Conservation (phyloP, 768 basidiomycete species). For the Cytidiella melzeri region DNA sequence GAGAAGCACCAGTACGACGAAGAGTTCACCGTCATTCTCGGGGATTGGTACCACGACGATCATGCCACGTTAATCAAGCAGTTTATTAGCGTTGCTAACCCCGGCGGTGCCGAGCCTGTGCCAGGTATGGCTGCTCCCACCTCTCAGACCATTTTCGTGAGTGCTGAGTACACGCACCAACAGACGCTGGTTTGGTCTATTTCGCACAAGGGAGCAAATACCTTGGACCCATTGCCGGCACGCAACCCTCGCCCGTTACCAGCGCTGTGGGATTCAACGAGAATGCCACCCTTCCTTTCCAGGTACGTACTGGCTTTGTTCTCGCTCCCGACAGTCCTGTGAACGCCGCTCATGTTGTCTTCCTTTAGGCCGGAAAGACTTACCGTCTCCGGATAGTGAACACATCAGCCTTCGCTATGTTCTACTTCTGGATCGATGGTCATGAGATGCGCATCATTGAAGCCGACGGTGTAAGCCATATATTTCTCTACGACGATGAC, state of each 20-base stretch:
- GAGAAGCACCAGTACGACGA: constrained; percentile 78
- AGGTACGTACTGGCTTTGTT: constrained; percentile 19
- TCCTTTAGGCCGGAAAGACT: constrained; percentile 62
- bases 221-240: constrained; percentile 50
- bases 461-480: constrained; percentile 63
- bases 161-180: neutral
- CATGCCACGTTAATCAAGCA: constrained; percentile 53
- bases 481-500: constrained; percentile 1
- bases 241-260: constrained; percentile 38
- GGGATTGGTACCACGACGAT: constrained; percentile 91
- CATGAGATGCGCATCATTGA: constrained; percentile 83
- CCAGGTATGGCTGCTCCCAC: constrained; percentile 31
- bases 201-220: constrained; percentile 73
- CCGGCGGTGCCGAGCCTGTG: constrained; percentile 82
- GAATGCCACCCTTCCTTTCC: constrained; percentile 79
- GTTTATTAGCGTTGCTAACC: constrained; percentile 71
- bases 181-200: constrained; percentile 80
- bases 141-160: neutral
- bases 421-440: constrained; percentile 88
- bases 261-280: constrained; percentile 77
- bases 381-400: constrained; percentile 89
- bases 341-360: neutral
- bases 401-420: constrained; percentile 64
- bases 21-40: constrained; percentile 80
- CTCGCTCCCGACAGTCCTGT: neutral